These are phyloP conservation scores for Cephaloascus fragrans DNA, from an alignment of 805 yeast species.

Conservation along the genomic window DNA sequence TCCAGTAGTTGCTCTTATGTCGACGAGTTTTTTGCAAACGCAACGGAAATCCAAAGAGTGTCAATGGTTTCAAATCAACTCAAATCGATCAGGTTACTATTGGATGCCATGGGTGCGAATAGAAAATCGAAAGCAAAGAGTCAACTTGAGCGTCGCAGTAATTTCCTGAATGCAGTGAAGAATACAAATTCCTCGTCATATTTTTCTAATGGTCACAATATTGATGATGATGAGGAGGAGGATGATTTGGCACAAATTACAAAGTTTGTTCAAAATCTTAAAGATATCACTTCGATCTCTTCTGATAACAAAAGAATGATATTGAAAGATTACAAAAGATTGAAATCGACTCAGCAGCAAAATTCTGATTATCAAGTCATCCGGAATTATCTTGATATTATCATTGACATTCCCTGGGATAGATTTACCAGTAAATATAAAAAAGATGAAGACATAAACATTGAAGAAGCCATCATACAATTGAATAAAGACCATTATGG, in stretches of 20 bases:
- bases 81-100: conserved; percentile 36
- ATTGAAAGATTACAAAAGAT: conserved; percentile 42
- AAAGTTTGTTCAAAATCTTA: conserved; percentile 25
- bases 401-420: conserved; percentile 59
- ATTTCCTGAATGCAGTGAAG: too few relatives aligned
- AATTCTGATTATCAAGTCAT: conserved; percentile 58
- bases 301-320: conserved; percentile 29
- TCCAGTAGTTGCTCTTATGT: conserved; percentile 18
- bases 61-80: conserved; percentile 46
- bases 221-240: conserved; percentile 29
- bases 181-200: not conserved
- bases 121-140: conserved; percentile 3
- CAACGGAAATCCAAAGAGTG: conserved; percentile 42
- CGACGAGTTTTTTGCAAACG: conserved; percentile 40
- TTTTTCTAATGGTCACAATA: conserved; percentile 4
- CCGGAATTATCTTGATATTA: conserved; percentile 53
- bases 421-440: conserved; percentile 18
- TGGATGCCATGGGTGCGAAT: conserved; percentile 34
- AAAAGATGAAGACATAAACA: conserved; percentile 36
- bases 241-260: conserved; percentile 27
- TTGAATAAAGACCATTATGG: conserved; percentile 78
- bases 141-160: not conserved
- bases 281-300: conserved; percentile 20
- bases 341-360: conserved; percentile 44
- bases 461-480: conserved; percentile 41